These are phyloP conservation scores for Petunia axillaris DNA, from an alignment of 257 asterid genomes.

Conservation along the genomic window DNA sequence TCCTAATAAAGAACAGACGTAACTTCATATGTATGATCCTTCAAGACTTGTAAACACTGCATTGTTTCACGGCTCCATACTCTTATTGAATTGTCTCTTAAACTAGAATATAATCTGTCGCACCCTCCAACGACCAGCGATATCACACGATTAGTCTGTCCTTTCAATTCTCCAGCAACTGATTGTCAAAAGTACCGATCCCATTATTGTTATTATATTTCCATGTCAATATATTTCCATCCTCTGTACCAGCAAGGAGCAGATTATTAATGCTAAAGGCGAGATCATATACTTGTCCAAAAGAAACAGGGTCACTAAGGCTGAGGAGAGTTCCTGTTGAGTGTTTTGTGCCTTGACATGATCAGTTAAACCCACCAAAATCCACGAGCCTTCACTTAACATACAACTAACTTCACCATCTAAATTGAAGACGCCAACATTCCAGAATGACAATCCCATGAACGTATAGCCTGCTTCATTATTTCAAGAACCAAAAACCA, in stretches of 20 bases:
- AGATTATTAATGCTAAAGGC: slow-evolving; percentile 37
- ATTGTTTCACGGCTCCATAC: slow-evolving; percentile 58
- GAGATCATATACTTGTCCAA: slow-evolving; percentile 53
- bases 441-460: too few species aligned
- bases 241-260: slow-evolving; percentile 73
- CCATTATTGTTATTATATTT: slow-evolving; percentile 32
- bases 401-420: slow-evolving; percentile 50
- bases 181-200: slow-evolving; percentile 29
- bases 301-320: slow-evolving; percentile 37
- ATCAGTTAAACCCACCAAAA: slow-evolving; percentile 57
- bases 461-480: too few species aligned
- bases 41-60: slow-evolving; percentile 55
- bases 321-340: slow-evolving; percentile 39
- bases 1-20: slow-evolving; percentile 63
- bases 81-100: slow-evolving; percentile 53
- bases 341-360: slow-evolving; percentile 62
- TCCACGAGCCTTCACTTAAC: slow-evolving; percentile 59
- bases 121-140: slow-evolving; percentile 52
- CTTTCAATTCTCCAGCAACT: slow-evolving; percentile 40
- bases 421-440: not conserved
- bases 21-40: slow-evolving; percentile 53
- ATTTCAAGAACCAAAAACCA: too few species aligned
- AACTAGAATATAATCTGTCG: slow-evolving; percentile 55
- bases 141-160: slow-evolving; percentile 46
- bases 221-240: slow-evolving; percentile 67